A percentile compares a stretch with the other conserved stretches of the same genome.
phyloP scores from a whole-genome alignment of 192 early-diverging fungal species.

The Gorgonomyces haynaldii region DNA sequence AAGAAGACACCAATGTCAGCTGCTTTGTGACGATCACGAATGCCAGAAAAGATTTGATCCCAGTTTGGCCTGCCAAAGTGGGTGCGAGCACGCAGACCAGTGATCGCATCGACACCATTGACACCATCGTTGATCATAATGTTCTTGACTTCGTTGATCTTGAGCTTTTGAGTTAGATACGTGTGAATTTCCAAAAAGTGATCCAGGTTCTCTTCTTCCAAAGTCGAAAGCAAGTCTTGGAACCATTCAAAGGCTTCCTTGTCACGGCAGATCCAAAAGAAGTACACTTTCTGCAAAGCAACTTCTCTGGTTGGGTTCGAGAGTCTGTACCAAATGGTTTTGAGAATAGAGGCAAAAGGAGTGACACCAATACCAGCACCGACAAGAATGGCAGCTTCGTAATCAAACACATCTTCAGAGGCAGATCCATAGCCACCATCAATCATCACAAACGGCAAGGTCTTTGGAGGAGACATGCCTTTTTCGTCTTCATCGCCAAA shows the following conservation, averaged over 20 bases:
- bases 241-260: constrained; percentile 81
- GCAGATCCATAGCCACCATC: constrained; percentile 73
- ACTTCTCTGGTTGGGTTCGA: constrained; percentile 34
- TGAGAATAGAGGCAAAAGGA: constrained; percentile 72
- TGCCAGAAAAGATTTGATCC: constrained; percentile 57
- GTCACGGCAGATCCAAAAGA: constrained; percentile 77
- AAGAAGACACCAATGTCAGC: constrained; percentile 81
- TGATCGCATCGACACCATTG: constrained; percentile 52
- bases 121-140: constrained; percentile 54
- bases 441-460: constrained; percentile 59
- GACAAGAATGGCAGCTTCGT: constrained; percentile 63
- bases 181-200: constrained; percentile 69
- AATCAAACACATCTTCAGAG: constrained; percentile 73
- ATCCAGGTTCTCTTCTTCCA: constrained; percentile 65
- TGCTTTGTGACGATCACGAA: constrained; percentile 51
- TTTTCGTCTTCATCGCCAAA: constrained; percentile 36
- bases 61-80: constrained; percentile 73
- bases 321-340: constrained; percentile 65
- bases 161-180: constrained; percentile 62
- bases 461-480: constrained; percentile 24
- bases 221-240: constrained; percentile 66
- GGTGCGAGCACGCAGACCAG: constrained; percentile 61
- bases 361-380: constrained; percentile 79
- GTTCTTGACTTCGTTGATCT: constrained; percentile 53
- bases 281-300: constrained; percentile 71